A percentile compares a stretch with the other conserved stretches of the same genome.
Evolutionary conservation across 2,329 filamentous ascomycete species (phyloP).

Genomic region (Biscogniauxia sp.): DNA sequence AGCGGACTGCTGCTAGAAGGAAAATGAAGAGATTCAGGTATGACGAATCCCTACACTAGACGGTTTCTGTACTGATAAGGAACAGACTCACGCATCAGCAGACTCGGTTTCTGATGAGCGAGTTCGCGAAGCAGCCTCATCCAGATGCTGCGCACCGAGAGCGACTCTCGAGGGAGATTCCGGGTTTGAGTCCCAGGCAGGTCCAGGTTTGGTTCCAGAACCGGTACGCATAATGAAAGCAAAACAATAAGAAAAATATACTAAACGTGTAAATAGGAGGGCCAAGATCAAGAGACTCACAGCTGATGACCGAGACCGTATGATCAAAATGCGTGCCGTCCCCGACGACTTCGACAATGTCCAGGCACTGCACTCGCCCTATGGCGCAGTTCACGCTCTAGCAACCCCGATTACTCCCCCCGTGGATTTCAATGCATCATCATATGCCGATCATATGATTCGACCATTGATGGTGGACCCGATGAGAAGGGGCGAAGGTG

Average conservation of each 20-base stretch:
- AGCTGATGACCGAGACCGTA: constrained; percentile 66
- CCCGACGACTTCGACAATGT: constrained; percentile 71
- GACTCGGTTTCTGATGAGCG: constrained; percentile 96
- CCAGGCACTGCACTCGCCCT: constrained; percentile 65
- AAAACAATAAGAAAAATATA: constrained; percentile 14
- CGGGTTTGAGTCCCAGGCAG: constrained; percentile 84
- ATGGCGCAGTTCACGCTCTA: constrained; percentile 58
- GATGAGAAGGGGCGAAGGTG: constrained; percentile 59
- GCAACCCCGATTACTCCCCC: constrained; percentile 48
- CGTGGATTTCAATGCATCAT: constrained; percentile 46
- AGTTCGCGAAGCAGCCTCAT: constrained; percentile 92
- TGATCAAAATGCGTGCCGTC: constrained; percentile 70
- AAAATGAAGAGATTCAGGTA: constrained; percentile 83
- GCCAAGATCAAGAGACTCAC: constrained; percentile 71
- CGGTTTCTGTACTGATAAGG: constrained; percentile 33
- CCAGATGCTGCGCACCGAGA: constrained; percentile 90
- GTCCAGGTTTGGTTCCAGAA: constrained; percentile 99
- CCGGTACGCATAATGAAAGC: constrained; percentile 58
- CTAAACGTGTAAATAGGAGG: constrained; percentile 44
- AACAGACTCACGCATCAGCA: constrained; percentile 87
- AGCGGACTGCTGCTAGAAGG: constrained; percentile 51
- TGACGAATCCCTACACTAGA: constrained; percentile 13
- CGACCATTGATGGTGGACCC: constrained; percentile 68
- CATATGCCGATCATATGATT: constrained; percentile 61
- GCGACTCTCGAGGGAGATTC: constrained; percentile 83